phyloP scores from a whole-genome alignment of 257 asterid genomes.

The Mentha longifolia region DNA sequence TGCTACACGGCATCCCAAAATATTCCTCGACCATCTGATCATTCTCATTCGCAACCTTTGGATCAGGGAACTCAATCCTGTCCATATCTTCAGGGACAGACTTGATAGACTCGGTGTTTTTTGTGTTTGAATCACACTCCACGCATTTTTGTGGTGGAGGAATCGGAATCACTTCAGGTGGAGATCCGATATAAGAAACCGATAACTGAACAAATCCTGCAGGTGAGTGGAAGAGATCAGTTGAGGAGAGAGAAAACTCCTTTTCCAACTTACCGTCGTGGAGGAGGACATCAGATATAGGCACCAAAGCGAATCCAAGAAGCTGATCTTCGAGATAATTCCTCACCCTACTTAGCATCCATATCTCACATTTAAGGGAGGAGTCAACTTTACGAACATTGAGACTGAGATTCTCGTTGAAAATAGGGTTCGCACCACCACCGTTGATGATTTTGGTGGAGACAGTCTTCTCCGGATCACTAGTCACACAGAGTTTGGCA shows the following conservation, averaged over 20 bases:
- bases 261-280: conserved; percentile 72
- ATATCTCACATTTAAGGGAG: conserved; percentile 88
- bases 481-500: conserved; percentile 83
- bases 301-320: conserved; percentile 90
- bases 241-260: conserved; percentile 89
- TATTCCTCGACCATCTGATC: conserved; percentile 88
- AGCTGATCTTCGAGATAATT: conserved; percentile 94
- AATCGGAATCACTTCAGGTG: conserved; percentile 74
- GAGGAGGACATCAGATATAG: conserved; percentile 72
- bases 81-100: conserved; percentile 55
- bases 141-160: conserved; percentile 48
- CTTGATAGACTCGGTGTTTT: conserved; percentile 44
- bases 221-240: conserved; percentile 97
- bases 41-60: conserved; percentile 74
- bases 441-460: conserved; percentile 87
- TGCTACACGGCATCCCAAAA: conserved; percentile 63
- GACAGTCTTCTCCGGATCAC: conserved; percentile 77
- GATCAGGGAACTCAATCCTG: conserved; percentile 94
- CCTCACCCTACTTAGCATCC: conserved; percentile 97
- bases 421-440: conserved; percentile 88
- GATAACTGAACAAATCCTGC: conserved; percentile 93
- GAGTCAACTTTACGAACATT: conserved; percentile 63
- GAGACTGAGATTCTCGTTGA: conserved; percentile 70
- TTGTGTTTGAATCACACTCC: conserved; percentile 38
- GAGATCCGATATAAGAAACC: conserved; percentile 61